phyloP scores from a whole-genome alignment of 2,329 filamentous ascomycete genomes.

The Sclerotinia spermophila region DNA sequence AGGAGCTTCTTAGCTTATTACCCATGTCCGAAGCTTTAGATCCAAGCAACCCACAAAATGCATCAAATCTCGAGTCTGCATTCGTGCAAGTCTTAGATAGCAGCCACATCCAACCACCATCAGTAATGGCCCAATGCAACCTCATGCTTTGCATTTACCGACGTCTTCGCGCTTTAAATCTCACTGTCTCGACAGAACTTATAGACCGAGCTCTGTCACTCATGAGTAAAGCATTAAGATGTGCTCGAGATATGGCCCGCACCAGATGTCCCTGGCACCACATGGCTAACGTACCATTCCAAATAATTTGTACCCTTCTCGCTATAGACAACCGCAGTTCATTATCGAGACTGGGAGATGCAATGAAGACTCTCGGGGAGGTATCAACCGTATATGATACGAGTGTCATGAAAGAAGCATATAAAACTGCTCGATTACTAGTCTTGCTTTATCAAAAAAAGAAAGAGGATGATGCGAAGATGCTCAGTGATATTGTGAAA shows the following conservation, averaged over 20 bases:
- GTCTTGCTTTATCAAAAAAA: slow-evolving; percentile 11
- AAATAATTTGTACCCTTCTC: slow-evolving; percentile 21
- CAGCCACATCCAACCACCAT: slow-evolving; percentile 5
- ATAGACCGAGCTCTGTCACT: background rate
- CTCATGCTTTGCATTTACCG: slow-evolving; percentile 16
- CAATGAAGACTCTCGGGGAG: slow-evolving; percentile 17
- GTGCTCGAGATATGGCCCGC: slow-evolving; percentile 1
- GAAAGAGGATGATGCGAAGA: slow-evolving; percentile 10
- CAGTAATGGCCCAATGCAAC: slow-evolving; percentile 14
- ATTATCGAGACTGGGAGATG: slow-evolving; percentile 14
- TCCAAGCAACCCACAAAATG: slow-evolving; percentile 6
- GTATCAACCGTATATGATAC: slow-evolving; percentile 15
- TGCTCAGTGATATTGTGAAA: background rate
- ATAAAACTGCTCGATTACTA: slow-evolving; percentile 16
- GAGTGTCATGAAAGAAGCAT: slow-evolving; percentile 11
- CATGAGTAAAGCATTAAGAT: background rate
- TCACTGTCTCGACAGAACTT: background rate
- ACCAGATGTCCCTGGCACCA: slow-evolving; percentile 18
- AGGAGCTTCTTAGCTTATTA: slow-evolving; percentile 14
- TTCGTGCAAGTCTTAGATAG: background rate
- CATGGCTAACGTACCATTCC: slow-evolving; percentile 22
- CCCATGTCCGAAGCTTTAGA: slow-evolving; percentile 15
- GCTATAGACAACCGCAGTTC: slow-evolving; percentile 20
- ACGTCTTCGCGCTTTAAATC: background rate
- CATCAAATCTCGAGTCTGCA: background rate